Evolutionary conservation across 2,329 filamentous ascomycete genomes (phyloP).

Genomic region (Fusarium torreyae): DNA sequence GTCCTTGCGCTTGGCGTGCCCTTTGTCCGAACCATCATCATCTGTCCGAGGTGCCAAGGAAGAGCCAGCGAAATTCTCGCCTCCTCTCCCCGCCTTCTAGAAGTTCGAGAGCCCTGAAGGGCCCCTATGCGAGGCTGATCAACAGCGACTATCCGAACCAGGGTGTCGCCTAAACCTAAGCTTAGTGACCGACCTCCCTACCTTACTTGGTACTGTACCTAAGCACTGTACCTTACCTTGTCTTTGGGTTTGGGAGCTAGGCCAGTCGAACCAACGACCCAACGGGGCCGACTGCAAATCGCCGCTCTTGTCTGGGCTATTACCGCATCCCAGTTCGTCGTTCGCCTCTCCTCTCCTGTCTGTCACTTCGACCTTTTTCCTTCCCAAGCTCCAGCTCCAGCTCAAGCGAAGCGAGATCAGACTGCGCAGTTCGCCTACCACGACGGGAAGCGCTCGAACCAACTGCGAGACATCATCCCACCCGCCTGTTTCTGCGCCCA

Average conservation of each 20-base stretch:
- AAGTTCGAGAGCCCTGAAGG: slow-evolving; percentile 41
- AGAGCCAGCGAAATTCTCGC: slow-evolving; percentile 35
- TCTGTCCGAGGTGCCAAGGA: slow-evolving; percentile 25
- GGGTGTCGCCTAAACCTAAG: slow-evolving; percentile 47
- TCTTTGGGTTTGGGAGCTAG: slow-evolving; percentile 18
- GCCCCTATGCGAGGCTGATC: slow-evolving; percentile 52
- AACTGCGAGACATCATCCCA: slow-evolving; percentile 30
- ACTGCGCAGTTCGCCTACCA: slow-evolving; percentile 30
- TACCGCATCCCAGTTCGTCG: slow-evolving; percentile 22
- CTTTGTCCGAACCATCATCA: slow-evolving; percentile 36
- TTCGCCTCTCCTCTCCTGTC: slow-evolving; percentile 22
- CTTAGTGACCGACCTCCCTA: slow-evolving; percentile 32
- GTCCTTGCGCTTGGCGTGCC: slow-evolving; percentile 16
- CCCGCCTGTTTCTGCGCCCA: slow-evolving; percentile 25
- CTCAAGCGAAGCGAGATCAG: slow-evolving; percentile 20
- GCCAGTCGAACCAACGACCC: slow-evolving; percentile 9
- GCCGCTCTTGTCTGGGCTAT: slow-evolving; percentile 33
- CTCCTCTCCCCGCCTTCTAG: slow-evolving; percentile 48
- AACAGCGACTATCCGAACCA: slow-evolving; percentile 43
- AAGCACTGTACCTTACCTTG: slow-evolving; percentile 1
- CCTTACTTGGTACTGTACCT: too few species aligned
- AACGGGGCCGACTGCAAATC: slow-evolving; percentile 31
- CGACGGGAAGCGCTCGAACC: slow-evolving; percentile 33
- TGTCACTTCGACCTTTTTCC: not conserved
- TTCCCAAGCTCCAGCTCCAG: not conserved